A percentile compares a stretch with the other conserved stretches of the same genome.
Evolutionary conservation across 108 stramenopile genomes (phyloP).

Genomic region (Nannochloropsis salina): DNA sequence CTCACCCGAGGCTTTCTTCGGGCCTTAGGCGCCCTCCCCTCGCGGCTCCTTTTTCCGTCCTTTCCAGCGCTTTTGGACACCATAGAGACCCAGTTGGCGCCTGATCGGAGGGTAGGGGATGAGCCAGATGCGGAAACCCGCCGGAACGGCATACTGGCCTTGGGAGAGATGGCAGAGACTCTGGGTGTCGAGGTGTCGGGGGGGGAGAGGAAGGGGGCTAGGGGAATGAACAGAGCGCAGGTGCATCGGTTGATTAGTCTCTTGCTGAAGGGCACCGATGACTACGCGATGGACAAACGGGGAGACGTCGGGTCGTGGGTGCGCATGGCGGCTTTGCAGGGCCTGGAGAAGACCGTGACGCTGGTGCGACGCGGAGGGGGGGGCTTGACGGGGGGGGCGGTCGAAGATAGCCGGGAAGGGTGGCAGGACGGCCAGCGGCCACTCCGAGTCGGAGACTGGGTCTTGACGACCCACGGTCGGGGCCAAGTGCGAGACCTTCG

Average conservation of each 20-base stretch:
- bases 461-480: background rate
- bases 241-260: slow-evolving; percentile 61
- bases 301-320: slow-evolving; percentile 98
- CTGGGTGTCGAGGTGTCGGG: slow-evolving; percentile 55
- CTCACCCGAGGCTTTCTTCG: slow-evolving; percentile 81
- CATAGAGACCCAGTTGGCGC: background rate
- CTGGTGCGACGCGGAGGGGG: slow-evolving; percentile 25
- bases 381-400: background rate
- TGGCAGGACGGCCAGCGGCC: background rate
- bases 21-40: slow-evolving; percentile 65
- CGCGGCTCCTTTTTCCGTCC: slow-evolving; percentile 54
- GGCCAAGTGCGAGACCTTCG: background rate
- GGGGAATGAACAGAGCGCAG: slow-evolving; percentile 45
- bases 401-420: background rate
- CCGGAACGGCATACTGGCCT: slow-evolving; percentile 71
- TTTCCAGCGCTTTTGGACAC: background rate
- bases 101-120: slow-evolving; percentile 21
- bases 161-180: slow-evolving; percentile 61
- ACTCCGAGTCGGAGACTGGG: background rate
- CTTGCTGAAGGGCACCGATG: slow-evolving; percentile 66
- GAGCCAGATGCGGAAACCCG: slow-evolving; percentile 88
- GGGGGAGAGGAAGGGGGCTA: slow-evolving; percentile 18
- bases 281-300: slow-evolving; percentile 90
- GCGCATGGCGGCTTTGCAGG: slow-evolving; percentile 78
- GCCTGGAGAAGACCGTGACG: slow-evolving; percentile 59